Conservation (phyloP, 441 rosid species). For the Eutrema salsugineum region DNA sequence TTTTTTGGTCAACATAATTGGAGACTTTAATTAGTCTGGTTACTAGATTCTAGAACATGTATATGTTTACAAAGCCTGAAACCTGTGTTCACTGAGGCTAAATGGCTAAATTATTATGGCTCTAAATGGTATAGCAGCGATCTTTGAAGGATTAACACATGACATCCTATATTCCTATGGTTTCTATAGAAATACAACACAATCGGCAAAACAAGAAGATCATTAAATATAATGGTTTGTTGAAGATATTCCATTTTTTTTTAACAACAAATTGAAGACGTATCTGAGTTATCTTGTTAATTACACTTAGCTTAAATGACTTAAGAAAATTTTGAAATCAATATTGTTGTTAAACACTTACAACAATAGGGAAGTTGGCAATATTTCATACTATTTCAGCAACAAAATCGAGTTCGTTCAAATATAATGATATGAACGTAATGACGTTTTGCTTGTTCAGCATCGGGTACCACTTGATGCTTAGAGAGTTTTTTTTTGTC, state of each 20-base stretch:
- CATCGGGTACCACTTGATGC: constrained; percentile 12
- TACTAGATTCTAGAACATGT: background rate
- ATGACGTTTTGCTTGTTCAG: background rate
- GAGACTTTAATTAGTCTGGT: background rate
- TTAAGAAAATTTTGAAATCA: background rate
- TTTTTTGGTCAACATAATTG: too few relatives aligned
- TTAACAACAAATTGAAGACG: background rate
- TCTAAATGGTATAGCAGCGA: background rate
- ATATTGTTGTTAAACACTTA: background rate
- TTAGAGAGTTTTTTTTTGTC: background rate
- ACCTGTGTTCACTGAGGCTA: background rate
- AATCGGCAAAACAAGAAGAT: background rate
- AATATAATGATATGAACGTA: background rate
- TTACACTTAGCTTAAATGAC: background rate
- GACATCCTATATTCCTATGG: background rate
- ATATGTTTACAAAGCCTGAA: background rate
- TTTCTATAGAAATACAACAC: background rate
- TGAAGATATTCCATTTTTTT: background rate
- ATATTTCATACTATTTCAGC: background rate
- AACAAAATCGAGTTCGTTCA: background rate
- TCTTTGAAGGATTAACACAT: background rate
- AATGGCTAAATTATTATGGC: background rate
- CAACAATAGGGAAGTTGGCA: background rate
- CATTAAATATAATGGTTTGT: background rate
- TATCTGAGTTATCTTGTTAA: background rate